These are phyloP conservation scores for Penicillium sumatraense DNA, from an alignment of 2,329 filamentous ascomycete genomes.

Conservation along the genomic window DNA sequence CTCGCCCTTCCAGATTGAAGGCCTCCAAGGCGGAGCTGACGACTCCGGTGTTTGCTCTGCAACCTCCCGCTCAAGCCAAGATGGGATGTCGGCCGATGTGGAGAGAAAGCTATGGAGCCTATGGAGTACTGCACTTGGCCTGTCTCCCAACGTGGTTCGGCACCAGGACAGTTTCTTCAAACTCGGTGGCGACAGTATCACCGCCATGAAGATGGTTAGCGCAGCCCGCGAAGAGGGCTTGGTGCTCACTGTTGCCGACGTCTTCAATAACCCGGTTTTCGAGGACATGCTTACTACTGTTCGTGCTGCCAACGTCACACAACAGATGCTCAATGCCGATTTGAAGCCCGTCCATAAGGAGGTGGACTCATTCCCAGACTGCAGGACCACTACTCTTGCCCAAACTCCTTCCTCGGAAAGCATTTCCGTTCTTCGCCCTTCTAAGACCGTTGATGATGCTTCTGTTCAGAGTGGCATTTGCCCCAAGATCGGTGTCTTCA, in stretches of 20 bases:
- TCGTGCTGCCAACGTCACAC: constrained; percentile 28
- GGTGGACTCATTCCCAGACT: constrained; percentile 20
- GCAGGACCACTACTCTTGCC: constrained; percentile 16
- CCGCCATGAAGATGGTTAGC: constrained; percentile 47
- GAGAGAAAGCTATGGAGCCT: constrained; percentile 43
- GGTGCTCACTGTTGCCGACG: constrained; percentile 48
- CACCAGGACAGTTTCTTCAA: constrained; percentile 49
- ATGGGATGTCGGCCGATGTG: constrained; percentile 30
- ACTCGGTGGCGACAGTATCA: constrained; percentile 47
- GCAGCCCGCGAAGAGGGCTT: constrained; percentile 46
- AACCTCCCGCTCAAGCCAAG: constrained; percentile 37
- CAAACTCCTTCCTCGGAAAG: constrained; percentile 28
- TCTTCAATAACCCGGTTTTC: constrained; percentile 49
- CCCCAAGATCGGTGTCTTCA: constrained; percentile 56
- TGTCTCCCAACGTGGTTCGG: constrained; percentile 38
- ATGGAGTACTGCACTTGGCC: constrained; percentile 43
- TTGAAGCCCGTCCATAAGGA: constrained; percentile 24
- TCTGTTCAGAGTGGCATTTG: constrained; percentile 57
- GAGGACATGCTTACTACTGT: constrained; percentile 43
- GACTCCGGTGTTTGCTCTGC: constrained; percentile 32
- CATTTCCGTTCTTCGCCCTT: constrained; percentile 31
- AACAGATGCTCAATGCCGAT: constrained; percentile 27
- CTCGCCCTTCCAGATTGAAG: constrained; percentile 23
- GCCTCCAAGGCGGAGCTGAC: constrained; percentile 20
- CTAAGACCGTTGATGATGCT: constrained; percentile 29